Conservation (phyloP, 108 stramenopile species). For the Parmales sp. region DNA sequence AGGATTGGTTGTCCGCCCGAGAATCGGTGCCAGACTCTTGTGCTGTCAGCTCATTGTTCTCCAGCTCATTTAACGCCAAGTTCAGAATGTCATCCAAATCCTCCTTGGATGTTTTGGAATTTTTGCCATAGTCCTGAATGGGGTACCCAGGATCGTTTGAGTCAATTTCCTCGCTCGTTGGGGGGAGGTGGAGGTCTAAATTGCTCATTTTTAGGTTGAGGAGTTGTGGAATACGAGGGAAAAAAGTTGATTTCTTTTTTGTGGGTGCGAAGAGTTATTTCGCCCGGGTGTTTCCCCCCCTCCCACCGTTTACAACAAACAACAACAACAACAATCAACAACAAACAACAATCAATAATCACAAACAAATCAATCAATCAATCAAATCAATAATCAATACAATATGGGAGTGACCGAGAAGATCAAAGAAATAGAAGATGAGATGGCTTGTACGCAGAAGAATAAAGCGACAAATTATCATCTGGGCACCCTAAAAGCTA, state of each 20-base stretch:
- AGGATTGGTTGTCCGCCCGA: neutral
- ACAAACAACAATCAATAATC: too few relatives aligned
- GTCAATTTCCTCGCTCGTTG: neutral
- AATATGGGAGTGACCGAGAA: conserved; percentile 69
- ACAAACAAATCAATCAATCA: too few relatives aligned
- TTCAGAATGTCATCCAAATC: conserved; percentile 15
- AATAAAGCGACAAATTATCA: conserved; percentile 56
- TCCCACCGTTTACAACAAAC: too few relatives aligned
- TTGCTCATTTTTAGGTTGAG: too few relatives aligned
- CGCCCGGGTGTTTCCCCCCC: too few relatives aligned
- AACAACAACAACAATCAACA: too few relatives aligned
- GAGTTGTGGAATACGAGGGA: too few relatives aligned
- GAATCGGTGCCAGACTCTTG: neutral
- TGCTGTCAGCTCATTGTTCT: neutral
- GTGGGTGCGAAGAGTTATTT: too few relatives aligned
- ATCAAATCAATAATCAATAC: too few relatives aligned
- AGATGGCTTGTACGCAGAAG: conserved; percentile 84
- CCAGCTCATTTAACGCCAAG: conserved; percentile 11
- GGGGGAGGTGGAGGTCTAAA: neutral
- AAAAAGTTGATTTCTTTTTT: too few relatives aligned
- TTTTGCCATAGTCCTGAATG: neutral
- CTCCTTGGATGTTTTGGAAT: neutral
- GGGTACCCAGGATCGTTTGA: conserved; percentile 4
- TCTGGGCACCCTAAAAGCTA: conserved; percentile 92
- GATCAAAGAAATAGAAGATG: conserved; percentile 76